Evolutionary conservation across 768 basidiomycete genomes (phyloP).

Genomic region (Lactifluus subvellereus): DNA sequence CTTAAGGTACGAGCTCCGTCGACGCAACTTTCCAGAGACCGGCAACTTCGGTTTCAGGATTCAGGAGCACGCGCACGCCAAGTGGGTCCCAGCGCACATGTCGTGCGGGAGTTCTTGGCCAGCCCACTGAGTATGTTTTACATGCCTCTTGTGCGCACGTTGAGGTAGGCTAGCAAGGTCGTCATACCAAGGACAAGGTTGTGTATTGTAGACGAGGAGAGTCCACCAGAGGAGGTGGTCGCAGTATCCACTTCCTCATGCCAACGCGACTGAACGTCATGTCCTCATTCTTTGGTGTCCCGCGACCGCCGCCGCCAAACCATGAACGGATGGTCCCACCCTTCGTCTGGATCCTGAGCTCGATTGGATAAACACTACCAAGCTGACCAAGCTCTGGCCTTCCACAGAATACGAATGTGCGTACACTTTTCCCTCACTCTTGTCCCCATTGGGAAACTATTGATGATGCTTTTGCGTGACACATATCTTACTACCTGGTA

Average conservation of each 20-base stretch:
- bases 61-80: conserved; percentile 27
- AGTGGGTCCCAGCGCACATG: conserved; percentile 28
- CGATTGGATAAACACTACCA: conserved; percentile 57
- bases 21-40: conserved; percentile 96
- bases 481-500: too few relatives aligned
- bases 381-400: conserved; percentile 56
- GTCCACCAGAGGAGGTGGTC: conserved; percentile 24
- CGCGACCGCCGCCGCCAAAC: conserved; percentile 23
- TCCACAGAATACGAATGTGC: conserved; percentile 64
- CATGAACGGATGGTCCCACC: conserved; percentile 53
- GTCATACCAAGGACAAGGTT: conserved; percentile 35
- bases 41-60: conserved; percentile 97
- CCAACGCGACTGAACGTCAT: conserved; percentile 30
- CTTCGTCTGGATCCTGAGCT: conserved; percentile 38
- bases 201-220: conserved; percentile 26
- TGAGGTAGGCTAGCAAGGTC: conserved; percentile 41
- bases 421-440: conserved; percentile 23
- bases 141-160: conserved; percentile 52
- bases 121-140: conserved; percentile 67
- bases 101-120: conserved; percentile 61
- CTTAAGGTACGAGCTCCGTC: conserved; percentile 78
- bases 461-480: too few relatives aligned
- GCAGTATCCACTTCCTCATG: conserved; percentile 44
- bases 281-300: conserved; percentile 45
- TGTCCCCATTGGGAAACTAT: conserved; percentile 1